Percentiles rank a stretch among this genome's conserved stretches.
phyloP scores from a whole-genome alignment of 2,329 filamentous ascomycete genomes.

The Monosporascus sp. region DNA sequence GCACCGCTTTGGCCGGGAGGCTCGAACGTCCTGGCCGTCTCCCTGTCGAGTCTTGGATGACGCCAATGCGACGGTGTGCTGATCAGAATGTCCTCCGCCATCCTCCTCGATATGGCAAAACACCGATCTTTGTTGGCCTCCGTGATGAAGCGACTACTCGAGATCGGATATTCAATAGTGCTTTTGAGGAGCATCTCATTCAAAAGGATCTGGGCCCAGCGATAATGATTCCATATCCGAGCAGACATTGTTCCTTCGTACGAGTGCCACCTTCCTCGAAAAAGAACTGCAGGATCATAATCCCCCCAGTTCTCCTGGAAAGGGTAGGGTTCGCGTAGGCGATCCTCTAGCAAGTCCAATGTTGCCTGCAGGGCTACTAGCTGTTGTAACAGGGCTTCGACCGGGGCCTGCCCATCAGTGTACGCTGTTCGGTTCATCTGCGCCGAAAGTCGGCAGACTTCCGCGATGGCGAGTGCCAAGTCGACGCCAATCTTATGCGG shows the following conservation, averaged over 20 bases:
- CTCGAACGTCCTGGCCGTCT: slow-evolving; percentile 29
- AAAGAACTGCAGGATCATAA: slow-evolving; percentile 38
- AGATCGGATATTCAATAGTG: slow-evolving; percentile 32
- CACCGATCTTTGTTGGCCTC: slow-evolving; percentile 24
- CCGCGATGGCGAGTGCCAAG: slow-evolving; percentile 35
- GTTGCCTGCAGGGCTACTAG: slow-evolving; percentile 35
- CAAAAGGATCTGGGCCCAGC: slow-evolving; percentile 51
- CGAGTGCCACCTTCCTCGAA: slow-evolving; percentile 48
- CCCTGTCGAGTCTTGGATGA: slow-evolving; percentile 39
- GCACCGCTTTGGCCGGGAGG: slow-evolving; percentile 35
- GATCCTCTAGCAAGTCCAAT: slow-evolving; percentile 35
- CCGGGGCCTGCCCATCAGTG: slow-evolving; percentile 32
- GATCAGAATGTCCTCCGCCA: slow-evolving; percentile 39
- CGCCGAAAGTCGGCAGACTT: slow-evolving; percentile 35
- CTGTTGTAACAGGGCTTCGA: slow-evolving; percentile 31
- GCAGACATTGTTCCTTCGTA: slow-evolving; percentile 51
- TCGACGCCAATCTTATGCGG: slow-evolving; percentile 35
- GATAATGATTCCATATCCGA: slow-evolving; percentile 54
- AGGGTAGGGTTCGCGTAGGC: slow-evolving; percentile 30
- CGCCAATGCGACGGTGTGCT: slow-evolving; percentile 48
- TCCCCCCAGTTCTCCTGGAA: slow-evolving; percentile 28
- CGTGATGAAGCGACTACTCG: slow-evolving; percentile 28
- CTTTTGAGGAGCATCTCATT: slow-evolving; percentile 44
- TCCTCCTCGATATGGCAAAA: slow-evolving; percentile 29
- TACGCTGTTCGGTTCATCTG: slow-evolving; percentile 28